Evolutionary conservation across 495 filamentous ascomycete genomes (phyloP).

Genomic region (Neurospora sp.): DNA sequence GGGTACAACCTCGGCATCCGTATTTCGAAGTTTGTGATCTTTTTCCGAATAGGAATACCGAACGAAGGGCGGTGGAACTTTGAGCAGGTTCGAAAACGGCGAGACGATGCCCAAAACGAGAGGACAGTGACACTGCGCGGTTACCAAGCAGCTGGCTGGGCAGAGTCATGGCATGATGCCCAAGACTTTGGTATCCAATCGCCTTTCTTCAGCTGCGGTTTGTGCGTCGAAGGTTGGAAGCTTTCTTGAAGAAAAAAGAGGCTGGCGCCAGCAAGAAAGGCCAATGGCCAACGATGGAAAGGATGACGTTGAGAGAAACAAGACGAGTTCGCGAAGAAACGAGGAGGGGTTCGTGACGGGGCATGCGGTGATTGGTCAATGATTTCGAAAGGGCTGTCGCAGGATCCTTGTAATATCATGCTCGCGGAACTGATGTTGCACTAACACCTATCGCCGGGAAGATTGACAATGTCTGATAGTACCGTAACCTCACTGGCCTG

Average conservation of each 20-base stretch:
- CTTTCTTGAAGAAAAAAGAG: neutral
- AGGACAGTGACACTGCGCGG: neutral
- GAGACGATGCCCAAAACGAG: neutral
- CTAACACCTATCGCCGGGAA: too few relatives aligned
- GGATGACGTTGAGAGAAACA: neutral
- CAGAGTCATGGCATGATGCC: neutral
- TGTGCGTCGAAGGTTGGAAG: neutral
- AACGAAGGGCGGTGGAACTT: neutral
- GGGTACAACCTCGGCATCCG: neutral
- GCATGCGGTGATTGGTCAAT: neutral
- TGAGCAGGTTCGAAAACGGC: neutral
- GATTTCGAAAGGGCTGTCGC: neutral
- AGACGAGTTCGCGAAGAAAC: neutral
- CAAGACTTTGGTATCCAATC: neutral
- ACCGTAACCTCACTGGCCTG: too few relatives aligned
- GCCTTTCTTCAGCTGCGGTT: neutral
- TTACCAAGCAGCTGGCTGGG: neutral
- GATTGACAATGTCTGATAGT: too few relatives aligned
- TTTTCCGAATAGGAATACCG: neutral
- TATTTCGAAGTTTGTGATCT: neutral
- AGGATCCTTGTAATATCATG: neutral
- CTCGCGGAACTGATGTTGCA: too few relatives aligned
- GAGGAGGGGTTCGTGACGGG: neutral
- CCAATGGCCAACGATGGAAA: neutral
- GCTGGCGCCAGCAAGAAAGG: neutral